Evolutionary conservation across 805 yeast species (phyloP).

Genomic region (Cyberlindnera amylophila): DNA sequence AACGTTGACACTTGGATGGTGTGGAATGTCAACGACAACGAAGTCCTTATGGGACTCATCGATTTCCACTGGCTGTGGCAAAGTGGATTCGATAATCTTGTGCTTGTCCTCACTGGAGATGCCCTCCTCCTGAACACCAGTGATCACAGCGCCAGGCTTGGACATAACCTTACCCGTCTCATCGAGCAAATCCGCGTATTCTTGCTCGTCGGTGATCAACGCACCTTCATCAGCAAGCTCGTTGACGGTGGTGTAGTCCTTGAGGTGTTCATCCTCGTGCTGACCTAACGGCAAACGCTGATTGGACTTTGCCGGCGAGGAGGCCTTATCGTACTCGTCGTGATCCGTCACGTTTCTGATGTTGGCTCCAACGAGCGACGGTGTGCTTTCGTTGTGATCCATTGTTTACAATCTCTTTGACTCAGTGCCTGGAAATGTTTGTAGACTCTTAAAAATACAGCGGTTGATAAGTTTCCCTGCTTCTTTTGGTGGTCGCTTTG

Average conservation of each 20-base stretch:
- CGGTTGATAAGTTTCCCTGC: no score
- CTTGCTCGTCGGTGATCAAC: constrained; percentile 51
- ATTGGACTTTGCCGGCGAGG: constrained; percentile 17
- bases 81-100: constrained; percentile 1
- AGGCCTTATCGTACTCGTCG: constrained; percentile 12
- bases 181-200: constrained; percentile 49
- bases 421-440: no score
- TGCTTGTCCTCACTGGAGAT: constrained; percentile 7
- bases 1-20: constrained; percentile 13
- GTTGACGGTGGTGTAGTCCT: constrained; percentile 29
- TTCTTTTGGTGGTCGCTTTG: no score
- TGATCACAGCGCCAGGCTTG: constrained; percentile 14
- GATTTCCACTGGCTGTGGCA: constrained; percentile 8
- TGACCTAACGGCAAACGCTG: constrained; percentile 2
- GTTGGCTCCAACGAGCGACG: constrained; percentile 25
- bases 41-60: constrained; percentile 20
- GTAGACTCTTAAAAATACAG: no score
- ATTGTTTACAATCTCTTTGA: no score
- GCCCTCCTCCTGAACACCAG: constrained; percentile 11
- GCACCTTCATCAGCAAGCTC: constrained; percentile 46
- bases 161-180: constrained; percentile 47
- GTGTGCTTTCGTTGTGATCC: constrained; percentile 15
- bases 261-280: constrained; percentile 5
- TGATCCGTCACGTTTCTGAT: constrained; percentile 21
- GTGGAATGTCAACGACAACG: constrained; percentile 25